Base-by-base conservation (phyloP, 1,284 basidiomycete species). In the Ustilago trichophora region DNA sequence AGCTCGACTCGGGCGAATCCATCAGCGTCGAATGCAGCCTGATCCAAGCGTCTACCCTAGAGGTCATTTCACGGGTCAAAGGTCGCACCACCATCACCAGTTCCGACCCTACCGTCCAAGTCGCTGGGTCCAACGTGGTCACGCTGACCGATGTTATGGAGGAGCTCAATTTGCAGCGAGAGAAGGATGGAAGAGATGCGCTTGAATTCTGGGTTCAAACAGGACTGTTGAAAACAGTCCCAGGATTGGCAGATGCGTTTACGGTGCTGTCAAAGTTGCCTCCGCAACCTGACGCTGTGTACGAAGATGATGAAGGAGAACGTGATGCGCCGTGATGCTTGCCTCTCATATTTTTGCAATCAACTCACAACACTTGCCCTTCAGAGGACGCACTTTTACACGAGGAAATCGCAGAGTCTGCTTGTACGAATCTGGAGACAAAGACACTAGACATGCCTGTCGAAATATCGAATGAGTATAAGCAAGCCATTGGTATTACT, bases 1-100 rank as follows among this genome's bases (percentile, higher is more conserved):
- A 75, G 38, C 48, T 75, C 36, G 58, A 62, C 22, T 64, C 72
- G 8, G 71, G 71, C 11, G 56, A 71, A 6, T 27, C 27, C 21
- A 41, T 75, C 37, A 8, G 41, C 4, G 57, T 66, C 35, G 67
- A 70, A 26, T 70, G 67, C 41, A 53, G 27, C 7, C 38, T 58
- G 21, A 47, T 70, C 26, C 56, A 70, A 18, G 67, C 67, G 0
- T 50, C 50, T n/a, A 55, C 53, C 15, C 44, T 70, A 15, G 67
- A 70, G 25, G 46, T 66, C 29, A 56, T 64, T 21, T 52, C 54
- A 24, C 32, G 65, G 15, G 44, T 29, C 42, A 57, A 37, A n/a
- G 37, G 19, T 18, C 53, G 32, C 8, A 38, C 21, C 33, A 22
- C 36, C n/a, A 22, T 18, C n/a, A 25, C 29, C 32, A 22, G 8